Evolutionary conservation across 768 basidiomycete genomes (phyloP), one percentile per base, ranked within the genome.

Genomic region (Rhizopogon vinicolor): DNA sequence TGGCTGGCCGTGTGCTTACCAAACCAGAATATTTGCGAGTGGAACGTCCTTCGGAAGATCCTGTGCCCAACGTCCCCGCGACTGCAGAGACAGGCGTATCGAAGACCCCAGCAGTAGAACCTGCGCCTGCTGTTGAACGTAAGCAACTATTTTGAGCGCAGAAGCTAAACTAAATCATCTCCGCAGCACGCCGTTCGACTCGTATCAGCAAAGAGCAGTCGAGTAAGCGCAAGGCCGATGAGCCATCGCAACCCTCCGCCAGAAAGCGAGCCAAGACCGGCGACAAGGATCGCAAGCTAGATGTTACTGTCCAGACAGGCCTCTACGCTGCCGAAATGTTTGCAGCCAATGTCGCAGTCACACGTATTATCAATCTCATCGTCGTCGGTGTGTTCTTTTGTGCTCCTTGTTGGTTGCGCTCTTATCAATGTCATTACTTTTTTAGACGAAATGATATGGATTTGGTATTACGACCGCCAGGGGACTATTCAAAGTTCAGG

Each of bases 401-500:
- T 22, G 22, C 0, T 22, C 3, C 3, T 2, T 7, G 22, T 18
- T 8, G 7, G 7, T 41, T 5, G 19, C 14, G 35, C 9, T 51
- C 49, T 51, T 54, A 31, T 22, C 28, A 18, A 40, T 5, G 40
- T 9, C 7, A 13, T 7, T 0, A 3, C n/a, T 12, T 12, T 31
- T 22, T 19, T 2, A 55, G 54, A 51, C 25, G 54, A 51, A 16
- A 8, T 51, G 1, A 9, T 55, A 2, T 55, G 33, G 37, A 33
- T 37, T 12, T 55, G 50, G 39, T 51, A 51, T 41, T 51, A 41
- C 22, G 49, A 55, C 25, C 42, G 41, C 7, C 52, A 44, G 41
- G 14, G 42, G n/a, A 35, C 29, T 13, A 44, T 42, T 31, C 51
- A 52, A 16, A 8, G 31, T 19, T n/a, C 19, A 5, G 51, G 37